Evolutionary conservation across 768 basidiomycete genomes (phyloP).

Genomic region (Gymnopilus dilepis): DNA sequence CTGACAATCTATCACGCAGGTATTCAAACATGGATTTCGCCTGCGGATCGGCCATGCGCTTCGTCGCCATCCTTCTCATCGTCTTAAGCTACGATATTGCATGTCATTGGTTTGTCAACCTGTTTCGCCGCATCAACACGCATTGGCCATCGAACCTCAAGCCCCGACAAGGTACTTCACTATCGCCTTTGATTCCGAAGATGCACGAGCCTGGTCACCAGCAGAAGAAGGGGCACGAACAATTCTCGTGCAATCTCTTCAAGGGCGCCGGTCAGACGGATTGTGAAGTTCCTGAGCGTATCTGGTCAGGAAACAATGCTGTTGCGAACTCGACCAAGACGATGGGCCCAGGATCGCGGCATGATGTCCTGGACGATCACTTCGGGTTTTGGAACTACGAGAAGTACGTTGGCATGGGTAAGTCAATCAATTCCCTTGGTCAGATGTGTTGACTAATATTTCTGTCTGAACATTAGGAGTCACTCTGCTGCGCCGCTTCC

Average conservation of each 20-base stretch:
- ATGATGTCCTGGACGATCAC: background rate
- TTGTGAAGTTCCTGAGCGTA: conserved; percentile 1
- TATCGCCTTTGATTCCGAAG: background rate
- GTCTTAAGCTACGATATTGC: conserved; percentile 27
- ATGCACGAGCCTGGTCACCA: background rate
- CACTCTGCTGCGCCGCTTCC: background rate
- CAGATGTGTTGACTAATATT: background rate
- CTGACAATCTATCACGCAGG: background rate
- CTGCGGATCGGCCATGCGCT: background rate
- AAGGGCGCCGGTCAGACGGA: background rate
- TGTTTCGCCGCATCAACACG: background rate
- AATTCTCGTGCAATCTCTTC: background rate
- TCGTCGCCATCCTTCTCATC: background rate
- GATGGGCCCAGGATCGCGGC: background rate
- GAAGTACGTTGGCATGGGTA: background rate
- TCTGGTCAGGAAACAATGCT: background rate
- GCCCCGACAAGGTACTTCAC: background rate
- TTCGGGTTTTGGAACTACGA: background rate
- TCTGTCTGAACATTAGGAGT: background rate
- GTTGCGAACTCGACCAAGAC: conserved; percentile 1
- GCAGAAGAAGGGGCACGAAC: background rate
- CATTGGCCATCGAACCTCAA: background rate
- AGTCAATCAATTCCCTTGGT: background rate
- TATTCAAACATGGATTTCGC: conserved; percentile 15
- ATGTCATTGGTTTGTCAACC: background rate